Evolutionary conservation across 73 alveolate species (phyloP).

Genomic region (Paramecium sexaurelia): DNA sequence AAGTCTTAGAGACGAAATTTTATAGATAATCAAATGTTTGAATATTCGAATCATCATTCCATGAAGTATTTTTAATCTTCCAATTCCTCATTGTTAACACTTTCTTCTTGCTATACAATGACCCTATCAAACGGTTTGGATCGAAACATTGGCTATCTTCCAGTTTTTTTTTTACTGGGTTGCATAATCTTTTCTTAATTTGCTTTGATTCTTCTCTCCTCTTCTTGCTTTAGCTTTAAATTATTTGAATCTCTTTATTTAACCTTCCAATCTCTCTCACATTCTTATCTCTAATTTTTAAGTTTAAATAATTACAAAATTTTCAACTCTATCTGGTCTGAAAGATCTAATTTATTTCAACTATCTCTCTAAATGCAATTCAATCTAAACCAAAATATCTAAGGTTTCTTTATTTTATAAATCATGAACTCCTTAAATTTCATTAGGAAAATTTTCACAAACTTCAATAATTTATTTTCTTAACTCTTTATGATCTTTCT

Average conservation of each 20-base stretch:
- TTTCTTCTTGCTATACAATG: background rate
- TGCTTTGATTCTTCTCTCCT: conserved; percentile 14
- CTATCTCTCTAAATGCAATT: conserved; percentile 32
- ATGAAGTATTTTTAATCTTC: conserved; percentile 60
- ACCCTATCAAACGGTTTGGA: conserved; percentile 49
- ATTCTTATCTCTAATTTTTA: conserved; percentile 23
- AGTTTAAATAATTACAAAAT: background rate
- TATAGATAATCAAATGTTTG: conserved; percentile 67
- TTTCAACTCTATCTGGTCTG: conserved; percentile 53
- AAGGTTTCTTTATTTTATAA: conserved; percentile 28
- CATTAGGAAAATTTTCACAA: conserved; percentile 6
- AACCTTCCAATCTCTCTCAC: conserved; percentile 9
- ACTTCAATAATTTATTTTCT: conserved; percentile 53
- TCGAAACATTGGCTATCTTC: conserved; percentile 33
- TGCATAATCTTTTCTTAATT: conserved; percentile 45
- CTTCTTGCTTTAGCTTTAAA: background rate
- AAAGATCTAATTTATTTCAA: background rate
- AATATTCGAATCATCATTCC: conserved; percentile 32
- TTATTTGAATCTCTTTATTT: conserved; percentile 24
- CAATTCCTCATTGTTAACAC: conserved; percentile 36
- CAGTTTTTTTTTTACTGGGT: conserved; percentile 48
- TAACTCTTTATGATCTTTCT: conserved; percentile 48
- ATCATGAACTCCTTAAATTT: conserved; percentile 20
- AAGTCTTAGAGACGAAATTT: conserved; percentile 64
- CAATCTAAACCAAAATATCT: conserved; percentile 15